Evolutionary conservation across 164 flowering plant species (phyloP).

Genomic region (Cinnamomum chago): DNA sequence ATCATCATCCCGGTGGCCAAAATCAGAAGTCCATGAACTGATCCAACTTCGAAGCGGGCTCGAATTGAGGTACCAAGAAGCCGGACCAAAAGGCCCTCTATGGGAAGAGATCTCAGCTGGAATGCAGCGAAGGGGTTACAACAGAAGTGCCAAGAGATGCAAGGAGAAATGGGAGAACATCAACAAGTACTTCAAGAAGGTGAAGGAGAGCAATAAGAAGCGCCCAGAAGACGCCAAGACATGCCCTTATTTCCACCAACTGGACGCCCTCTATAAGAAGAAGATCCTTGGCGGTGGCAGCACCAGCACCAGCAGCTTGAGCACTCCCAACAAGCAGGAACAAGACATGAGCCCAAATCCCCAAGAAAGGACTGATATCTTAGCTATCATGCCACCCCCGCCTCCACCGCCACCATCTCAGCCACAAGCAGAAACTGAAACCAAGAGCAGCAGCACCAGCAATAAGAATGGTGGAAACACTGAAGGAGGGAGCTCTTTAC

Average conservation of each 20-base stretch:
- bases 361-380: slow-evolving; percentile 4
- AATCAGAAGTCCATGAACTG: slow-evolving; percentile 53
- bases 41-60: slow-evolving; percentile 54
- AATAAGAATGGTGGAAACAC: slow-evolving; percentile 7
- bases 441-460: slow-evolving; percentile 22
- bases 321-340: slow-evolving; percentile 2
- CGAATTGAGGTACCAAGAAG: slow-evolving; percentile 53
- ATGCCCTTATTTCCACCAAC: slow-evolving; percentile 53
- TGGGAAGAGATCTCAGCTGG: slow-evolving; percentile 16
- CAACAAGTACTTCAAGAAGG: slow-evolving; percentile 19
- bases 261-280: slow-evolving; percentile 43
- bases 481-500: slow-evolving; percentile 11
- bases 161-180: slow-evolving; percentile 22
- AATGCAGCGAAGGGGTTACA: slow-evolving; percentile 13
- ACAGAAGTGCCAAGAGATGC: slow-evolving; percentile 16
- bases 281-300: slow-evolving; percentile 26
- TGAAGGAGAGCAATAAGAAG: slow-evolving; percentile 23
- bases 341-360: background rate
- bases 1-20: slow-evolving; percentile 55
- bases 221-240: slow-evolving; percentile 70
- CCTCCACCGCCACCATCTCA: slow-evolving; percentile 13
- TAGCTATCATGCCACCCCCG: slow-evolving; percentile 20
- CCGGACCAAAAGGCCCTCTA: slow-evolving; percentile 39
- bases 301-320: background rate
- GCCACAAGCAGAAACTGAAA: slow-evolving; percentile 12